These are phyloP conservation scores for Colletotrichum sojae DNA, from an alignment of 2,329 filamentous ascomycete genomes.

Conservation along the genomic window DNA sequence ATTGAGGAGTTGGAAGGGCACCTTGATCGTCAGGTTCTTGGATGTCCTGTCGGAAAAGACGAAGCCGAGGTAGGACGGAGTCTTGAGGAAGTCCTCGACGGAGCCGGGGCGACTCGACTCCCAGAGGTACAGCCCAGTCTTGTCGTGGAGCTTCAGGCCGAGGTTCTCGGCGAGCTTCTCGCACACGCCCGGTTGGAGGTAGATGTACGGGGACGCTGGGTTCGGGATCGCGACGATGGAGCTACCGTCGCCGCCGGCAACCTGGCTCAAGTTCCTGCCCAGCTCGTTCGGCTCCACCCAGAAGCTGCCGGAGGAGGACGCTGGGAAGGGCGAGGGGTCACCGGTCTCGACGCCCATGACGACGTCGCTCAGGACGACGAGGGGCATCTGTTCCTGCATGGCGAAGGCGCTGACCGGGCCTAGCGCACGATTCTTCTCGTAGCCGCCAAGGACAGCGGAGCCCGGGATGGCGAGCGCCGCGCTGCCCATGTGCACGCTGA, in stretches of 20 bases:
- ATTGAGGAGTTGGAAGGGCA: slow-evolving; percentile 57
- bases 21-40: slow-evolving; percentile 57
- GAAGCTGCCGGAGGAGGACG: slow-evolving; percentile 4
- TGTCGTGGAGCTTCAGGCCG: slow-evolving; percentile 53
- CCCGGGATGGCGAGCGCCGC: slow-evolving; percentile 46
- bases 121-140: slow-evolving; percentile 58
- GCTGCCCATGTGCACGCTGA: slow-evolving; percentile 52
- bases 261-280: not conserved
- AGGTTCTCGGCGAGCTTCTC: slow-evolving; percentile 54
- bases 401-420: slow-evolving; percentile 46
- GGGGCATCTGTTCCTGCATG: slow-evolving; percentile 32
- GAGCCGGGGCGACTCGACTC: slow-evolving; percentile 50
- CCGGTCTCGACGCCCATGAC: slow-evolving; percentile 44
- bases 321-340: slow-evolving; percentile 39
- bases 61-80: slow-evolving; percentile 58
- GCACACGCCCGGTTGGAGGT: slow-evolving; percentile 56
- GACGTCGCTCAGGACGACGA: slow-evolving; percentile 42
- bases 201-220: slow-evolving; percentile 53
- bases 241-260: slow-evolving; percentile 34
- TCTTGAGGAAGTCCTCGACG: slow-evolving; percentile 53
- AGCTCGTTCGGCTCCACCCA: slow-evolving; percentile 26
- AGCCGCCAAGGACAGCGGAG: slow-evolving; percentile 52
- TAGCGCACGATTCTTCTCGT: slow-evolving; percentile 50
- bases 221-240: slow-evolving; percentile 40
- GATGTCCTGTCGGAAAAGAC: slow-evolving; percentile 49